These are phyloP conservation scores for Boletellus sp. DNA, from an alignment of 1,284 basidiomycete species.

Conservation along the genomic window DNA sequence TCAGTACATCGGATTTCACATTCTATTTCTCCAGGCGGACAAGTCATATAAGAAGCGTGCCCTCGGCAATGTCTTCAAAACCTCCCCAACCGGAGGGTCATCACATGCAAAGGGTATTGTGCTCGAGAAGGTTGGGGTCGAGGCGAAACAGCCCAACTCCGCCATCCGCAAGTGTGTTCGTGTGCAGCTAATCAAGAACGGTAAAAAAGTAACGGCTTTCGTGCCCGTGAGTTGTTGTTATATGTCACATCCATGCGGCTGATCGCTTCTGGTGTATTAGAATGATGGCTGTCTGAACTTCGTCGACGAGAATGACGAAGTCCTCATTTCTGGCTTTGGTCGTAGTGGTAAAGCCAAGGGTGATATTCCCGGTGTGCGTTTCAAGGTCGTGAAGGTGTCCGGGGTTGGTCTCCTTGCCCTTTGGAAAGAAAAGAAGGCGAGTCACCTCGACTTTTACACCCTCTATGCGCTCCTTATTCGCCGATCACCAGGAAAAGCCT, in stretches of 20 bases:
- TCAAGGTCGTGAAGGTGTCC: conserved; percentile 99
- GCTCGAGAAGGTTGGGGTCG: conserved; percentile 95
- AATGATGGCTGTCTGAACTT: conserved; percentile 99
- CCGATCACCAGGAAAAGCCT: conserved; percentile 72
- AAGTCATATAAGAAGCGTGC: conserved; percentile 99
- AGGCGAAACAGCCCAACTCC: conserved; percentile 99
- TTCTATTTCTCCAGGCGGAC: conserved; percentile 69
- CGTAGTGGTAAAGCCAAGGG: conserved; percentile 99
- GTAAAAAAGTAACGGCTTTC: conserved; percentile 97
- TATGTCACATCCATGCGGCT: neutral
- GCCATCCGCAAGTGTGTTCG: conserved; percentile 99
- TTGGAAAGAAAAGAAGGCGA: conserved; percentile 98
- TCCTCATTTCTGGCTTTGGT: conserved; percentile 99
- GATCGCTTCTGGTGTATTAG: conserved; percentile 38
- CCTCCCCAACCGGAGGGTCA: conserved; percentile 98
- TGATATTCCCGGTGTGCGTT: conserved; percentile 96
- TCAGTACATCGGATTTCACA: conserved; percentile 12
- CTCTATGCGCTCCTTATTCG: neutral
- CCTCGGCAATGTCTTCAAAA: conserved; percentile 99
- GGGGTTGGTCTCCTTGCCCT: conserved; percentile 97
- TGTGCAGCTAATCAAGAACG: conserved; percentile 99
- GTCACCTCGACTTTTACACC: conserved; percentile 16
- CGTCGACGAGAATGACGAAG: conserved; percentile 99
- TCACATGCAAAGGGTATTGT: conserved; percentile 99
- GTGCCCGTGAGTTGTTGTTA: conserved; percentile 48